These are phyloP conservation scores for Amphicarpaea edgeworthii DNA, from an alignment of 306 rosid genomes.

Conservation along the genomic window DNA sequence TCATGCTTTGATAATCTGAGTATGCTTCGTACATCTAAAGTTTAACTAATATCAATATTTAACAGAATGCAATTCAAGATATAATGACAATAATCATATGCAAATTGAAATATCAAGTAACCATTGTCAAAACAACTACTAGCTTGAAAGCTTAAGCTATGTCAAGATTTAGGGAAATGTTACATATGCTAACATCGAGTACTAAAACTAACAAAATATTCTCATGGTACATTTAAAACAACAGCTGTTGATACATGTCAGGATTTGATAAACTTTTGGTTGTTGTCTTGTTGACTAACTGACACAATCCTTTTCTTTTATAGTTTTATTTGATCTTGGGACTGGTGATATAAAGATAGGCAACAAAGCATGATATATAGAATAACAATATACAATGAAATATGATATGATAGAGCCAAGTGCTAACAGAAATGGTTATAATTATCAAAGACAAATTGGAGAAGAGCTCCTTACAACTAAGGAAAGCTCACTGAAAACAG, in stretches of 20 bases:
- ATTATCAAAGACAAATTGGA: background rate
- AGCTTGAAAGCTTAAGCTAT: slow-evolving; percentile 27
- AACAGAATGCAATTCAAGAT: slow-evolving; percentile 52
- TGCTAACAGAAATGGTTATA: background rate
- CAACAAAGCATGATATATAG: background rate
- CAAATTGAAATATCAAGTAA: slow-evolving; percentile 33
- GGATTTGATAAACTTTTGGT: slow-evolving; percentile 22
- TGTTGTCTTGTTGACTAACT: slow-evolving; percentile 11
- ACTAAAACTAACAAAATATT: slow-evolving; percentile 17
- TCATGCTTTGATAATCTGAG: slow-evolving; percentile 98
- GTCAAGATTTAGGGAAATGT: slow-evolving; percentile 15
- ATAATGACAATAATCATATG: slow-evolving; percentile 25
- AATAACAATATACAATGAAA: slow-evolving; percentile 32
- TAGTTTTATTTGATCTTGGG: slow-evolving; percentile 21
- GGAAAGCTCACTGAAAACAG: background rate
- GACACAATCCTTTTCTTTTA: slow-evolving; percentile 11
- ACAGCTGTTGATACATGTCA: slow-evolving; percentile 10
- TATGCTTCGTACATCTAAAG: slow-evolving; percentile 97
- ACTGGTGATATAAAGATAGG: slow-evolving; percentile 26
- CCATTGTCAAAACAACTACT: slow-evolving; percentile 20
- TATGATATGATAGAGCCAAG: slow-evolving; percentile 2
- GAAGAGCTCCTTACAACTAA: slow-evolving; percentile 14
- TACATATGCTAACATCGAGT: slow-evolving; percentile 25
- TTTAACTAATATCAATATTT: slow-evolving; percentile 58
- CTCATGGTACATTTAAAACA: slow-evolving; percentile 31